Percentiles rank a stretch among this genome's conserved stretches.
These are phyloP conservation scores for Porogramme epimiltina DNA, from an alignment of 1,284 basidiomycete genomes.

Conservation along the genomic window DNA sequence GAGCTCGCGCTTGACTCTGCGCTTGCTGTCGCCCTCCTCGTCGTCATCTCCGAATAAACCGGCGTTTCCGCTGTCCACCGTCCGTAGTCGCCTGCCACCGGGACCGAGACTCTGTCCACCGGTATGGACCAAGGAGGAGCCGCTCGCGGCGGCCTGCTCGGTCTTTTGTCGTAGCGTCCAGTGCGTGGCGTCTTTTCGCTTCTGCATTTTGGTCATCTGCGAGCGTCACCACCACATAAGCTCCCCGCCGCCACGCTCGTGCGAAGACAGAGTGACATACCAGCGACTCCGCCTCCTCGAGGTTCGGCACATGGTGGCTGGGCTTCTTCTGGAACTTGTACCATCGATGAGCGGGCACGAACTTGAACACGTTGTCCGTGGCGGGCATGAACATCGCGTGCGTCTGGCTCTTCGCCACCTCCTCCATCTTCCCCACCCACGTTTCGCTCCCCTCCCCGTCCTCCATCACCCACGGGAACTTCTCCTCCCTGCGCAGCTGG, in stretches of 20 bases:
- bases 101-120: slow-evolving; percentile 61
- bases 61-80: slow-evolving; percentile 61
- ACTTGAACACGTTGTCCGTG: slow-evolving; percentile 76
- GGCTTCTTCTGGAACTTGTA: slow-evolving; percentile 89
- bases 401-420: slow-evolving; percentile 56
- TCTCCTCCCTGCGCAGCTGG: slow-evolving; percentile 74
- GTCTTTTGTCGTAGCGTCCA: slow-evolving; percentile 73
- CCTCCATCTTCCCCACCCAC: slow-evolving; percentile 84
- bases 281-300: slow-evolving; percentile 74
- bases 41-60: slow-evolving; percentile 69
- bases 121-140: slow-evolving; percentile 49
- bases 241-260: not conserved
- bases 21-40: slow-evolving; percentile 51
- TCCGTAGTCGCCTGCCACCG: slow-evolving; percentile 60
- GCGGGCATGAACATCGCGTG: slow-evolving; percentile 65
- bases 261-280: slow-evolving; percentile 50
- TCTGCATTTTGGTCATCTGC: slow-evolving; percentile 53
- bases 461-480: slow-evolving; percentile 90
- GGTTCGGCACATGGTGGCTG: slow-evolving; percentile 66
- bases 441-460: slow-evolving; percentile 65
- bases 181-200: slow-evolving; percentile 72
- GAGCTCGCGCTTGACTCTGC: slow-evolving; percentile 53
- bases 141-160: slow-evolving; percentile 44
- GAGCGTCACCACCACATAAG: no score
- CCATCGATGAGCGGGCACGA: slow-evolving; percentile 85